phyloP scores from a whole-genome alignment of 352 stramenopile species.

The Pythium apleroticum region DNA sequence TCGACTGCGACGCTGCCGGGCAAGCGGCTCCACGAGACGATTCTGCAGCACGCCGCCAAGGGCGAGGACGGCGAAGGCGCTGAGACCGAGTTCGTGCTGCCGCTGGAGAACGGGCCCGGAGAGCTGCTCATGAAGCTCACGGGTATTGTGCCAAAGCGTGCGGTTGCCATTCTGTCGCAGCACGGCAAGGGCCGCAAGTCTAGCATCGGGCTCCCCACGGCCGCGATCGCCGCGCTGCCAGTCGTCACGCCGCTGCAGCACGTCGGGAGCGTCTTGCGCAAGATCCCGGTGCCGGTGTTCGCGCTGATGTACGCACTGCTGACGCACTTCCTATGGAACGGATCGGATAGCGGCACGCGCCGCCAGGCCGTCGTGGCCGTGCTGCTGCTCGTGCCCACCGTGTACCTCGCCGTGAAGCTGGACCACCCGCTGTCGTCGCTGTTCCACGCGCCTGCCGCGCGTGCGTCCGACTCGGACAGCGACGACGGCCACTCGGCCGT shows the following conservation, averaged over 20 bases:
- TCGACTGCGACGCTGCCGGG: slow-evolving; percentile 49
- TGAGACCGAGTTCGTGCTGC: slow-evolving; percentile 62
- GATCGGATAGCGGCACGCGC: slow-evolving; percentile 30
- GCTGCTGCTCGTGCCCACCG: slow-evolving; percentile 56
- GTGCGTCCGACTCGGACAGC: slow-evolving; percentile 20
- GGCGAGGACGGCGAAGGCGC: slow-evolving; percentile 28
- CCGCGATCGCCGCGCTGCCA: slow-evolving; percentile 16
- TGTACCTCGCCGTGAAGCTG: slow-evolving; percentile 72
- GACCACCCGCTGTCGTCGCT: slow-evolving; percentile 71
- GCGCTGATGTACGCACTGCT: slow-evolving; percentile 70
- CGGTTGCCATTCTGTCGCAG: slow-evolving; percentile 43
- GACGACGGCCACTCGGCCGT: slow-evolving; percentile 10
- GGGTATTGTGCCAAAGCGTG: slow-evolving; percentile 44
- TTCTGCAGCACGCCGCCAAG: slow-evolving; percentile 45
- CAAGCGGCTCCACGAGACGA: slow-evolving; percentile 52
- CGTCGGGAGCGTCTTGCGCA: slow-evolving; percentile 22
- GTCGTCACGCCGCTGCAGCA: slow-evolving; percentile 15
- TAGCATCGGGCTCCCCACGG: neutral
- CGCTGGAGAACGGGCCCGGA: slow-evolving; percentile 52
- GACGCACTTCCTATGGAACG: slow-evolving; percentile 58
- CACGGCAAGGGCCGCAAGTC: slow-evolving; percentile 22
- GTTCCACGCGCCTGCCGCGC: slow-evolving; percentile 42
- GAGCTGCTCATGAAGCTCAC: slow-evolving; percentile 63
- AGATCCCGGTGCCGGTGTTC: slow-evolving; percentile 64
- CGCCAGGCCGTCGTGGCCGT: slow-evolving; percentile 57